These are phyloP conservation scores for Inga leiocalycina DNA, from an alignment of 306 rosid genomes.

Conservation along the genomic window DNA sequence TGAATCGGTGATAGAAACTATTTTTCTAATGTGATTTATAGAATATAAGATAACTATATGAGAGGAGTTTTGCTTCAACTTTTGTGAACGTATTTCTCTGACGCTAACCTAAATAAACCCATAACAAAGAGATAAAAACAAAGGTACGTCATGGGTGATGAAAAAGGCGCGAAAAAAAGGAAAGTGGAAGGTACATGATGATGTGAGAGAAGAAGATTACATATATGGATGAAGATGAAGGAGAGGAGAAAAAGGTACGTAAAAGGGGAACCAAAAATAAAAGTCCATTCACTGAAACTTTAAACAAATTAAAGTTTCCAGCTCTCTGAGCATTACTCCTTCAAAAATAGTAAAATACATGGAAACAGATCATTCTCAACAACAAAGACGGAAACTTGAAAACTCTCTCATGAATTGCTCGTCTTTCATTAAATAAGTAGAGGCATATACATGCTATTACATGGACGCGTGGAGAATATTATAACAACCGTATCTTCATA, in stretches of 20 bases:
- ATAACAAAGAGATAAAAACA: neutral
- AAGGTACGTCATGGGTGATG: conserved; percentile 12
- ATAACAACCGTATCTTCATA: too few species aligned
- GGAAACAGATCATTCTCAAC: neutral
- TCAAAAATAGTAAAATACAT: neutral
- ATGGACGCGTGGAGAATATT: too few species aligned
- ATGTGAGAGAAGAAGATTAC: neutral
- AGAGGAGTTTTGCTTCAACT: too few species aligned
- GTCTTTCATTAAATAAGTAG: too few species aligned
- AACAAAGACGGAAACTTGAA: neutral
- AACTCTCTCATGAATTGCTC: too few species aligned
- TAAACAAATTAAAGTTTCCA: neutral
- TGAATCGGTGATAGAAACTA: too few species aligned
- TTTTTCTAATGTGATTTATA: too few species aligned
- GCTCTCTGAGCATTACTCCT: neutral
- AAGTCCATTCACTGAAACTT: neutral
- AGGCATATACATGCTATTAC: too few species aligned
- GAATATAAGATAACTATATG: too few species aligned
- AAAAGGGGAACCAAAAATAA: too few species aligned
- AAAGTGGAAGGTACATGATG: neutral
- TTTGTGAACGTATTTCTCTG: too few species aligned
- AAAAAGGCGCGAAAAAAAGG: neutral
- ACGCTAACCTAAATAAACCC: too few species aligned
- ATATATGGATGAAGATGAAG: neutral
- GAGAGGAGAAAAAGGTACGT: neutral